Conservation (phyloP, 441 rosid species). For the Adansonia madagascariensis region DNA sequence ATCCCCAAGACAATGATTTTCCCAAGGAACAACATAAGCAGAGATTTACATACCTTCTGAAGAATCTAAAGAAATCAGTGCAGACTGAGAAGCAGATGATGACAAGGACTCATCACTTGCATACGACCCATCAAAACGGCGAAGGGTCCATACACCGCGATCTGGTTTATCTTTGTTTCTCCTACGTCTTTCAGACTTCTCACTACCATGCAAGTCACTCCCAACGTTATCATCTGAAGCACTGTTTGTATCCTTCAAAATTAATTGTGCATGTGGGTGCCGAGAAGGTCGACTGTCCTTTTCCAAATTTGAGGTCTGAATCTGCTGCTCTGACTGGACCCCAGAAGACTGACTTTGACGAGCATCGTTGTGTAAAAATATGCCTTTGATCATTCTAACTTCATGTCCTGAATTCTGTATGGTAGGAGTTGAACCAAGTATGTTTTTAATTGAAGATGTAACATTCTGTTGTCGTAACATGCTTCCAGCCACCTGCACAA, state of each 20-base stretch:
- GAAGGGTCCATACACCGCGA: constrained; percentile 70
- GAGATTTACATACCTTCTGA: constrained; percentile 50
- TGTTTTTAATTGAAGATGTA: constrained; percentile 41
- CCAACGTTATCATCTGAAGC: constrained; percentile 51
- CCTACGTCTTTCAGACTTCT: constrained; percentile 61
- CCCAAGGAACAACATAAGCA: background rate
- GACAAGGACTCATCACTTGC: constrained; percentile 60
- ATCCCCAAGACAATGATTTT: background rate
- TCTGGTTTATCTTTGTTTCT: constrained; percentile 73
- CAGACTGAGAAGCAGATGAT: constrained; percentile 47
- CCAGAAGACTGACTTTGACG: constrained; percentile 45
- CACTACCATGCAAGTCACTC: constrained; percentile 47
- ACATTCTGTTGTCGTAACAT: constrained; percentile 39
- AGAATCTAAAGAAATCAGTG: constrained; percentile 44
- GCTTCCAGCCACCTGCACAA: constrained; percentile 37
- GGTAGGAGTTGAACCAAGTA: constrained; percentile 35
- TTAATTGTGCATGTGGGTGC: constrained; percentile 41
- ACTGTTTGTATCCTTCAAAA: constrained; percentile 52
- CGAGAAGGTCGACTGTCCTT: constrained; percentile 63
- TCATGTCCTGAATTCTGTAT: constrained; percentile 56
- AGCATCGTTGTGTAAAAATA: constrained; percentile 55
- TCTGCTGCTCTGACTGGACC: constrained; percentile 52
- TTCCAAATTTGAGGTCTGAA: constrained; percentile 42
- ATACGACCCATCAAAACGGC: constrained; percentile 62
- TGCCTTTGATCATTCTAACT: constrained; percentile 49